Base-by-base conservation (phyloP, 305 asterid species). In the Solanum hybrid region DNA sequence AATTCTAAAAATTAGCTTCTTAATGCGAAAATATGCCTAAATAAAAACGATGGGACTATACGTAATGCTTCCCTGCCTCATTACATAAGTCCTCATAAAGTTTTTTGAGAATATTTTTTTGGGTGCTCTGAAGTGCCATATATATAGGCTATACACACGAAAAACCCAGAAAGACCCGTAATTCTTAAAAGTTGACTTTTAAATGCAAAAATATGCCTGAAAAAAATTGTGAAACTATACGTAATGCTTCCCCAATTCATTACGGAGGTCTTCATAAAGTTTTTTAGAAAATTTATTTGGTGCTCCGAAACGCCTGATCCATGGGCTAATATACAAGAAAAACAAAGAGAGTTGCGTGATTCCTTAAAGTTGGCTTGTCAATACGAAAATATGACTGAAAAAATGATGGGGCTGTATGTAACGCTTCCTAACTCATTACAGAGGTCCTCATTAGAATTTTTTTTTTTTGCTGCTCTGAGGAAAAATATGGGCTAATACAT, bases 231-330 rank as follows among this genome's bases (percentile, higher is more conserved):
- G 66, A 0, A 5, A 1, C 1, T 51, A 51, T 51, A 16, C 0
- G 4, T 51, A 51, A 51, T 1, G 0, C n/a, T 51, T 51, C 1
- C 3, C n/a, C 8, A 51, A 16, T 0, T 51, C 7, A 5, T 51
- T 51, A 16, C 0, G 9, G 4, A 51, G 8, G 66, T 51, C 8
- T 51, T 51, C n/a, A 16, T 51, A 5, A 51, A 3, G 0, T 5
- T 14, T 46, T 14, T 14, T 2, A 40, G 4, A 37, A 10, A 10
- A 10, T 3, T 40, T 38, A 1, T 6, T 46, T 46, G 3, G 0
- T 51, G 66, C 0, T 16, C n/a, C 1, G 9, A 51, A 16, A 1
- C 0, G 4, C 8, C 8, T 2, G 3, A 16, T 51, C 1, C 1
- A 16, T 51, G 4, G 22, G 4, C 0, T 51, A 51, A 51, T 51